A percentile compares a stretch with the other conserved stretches of the same genome.
phyloP scores from a whole-genome alignment of 2,329 filamentous ascomycete genomes.

The Trichoderma sp. region DNA sequence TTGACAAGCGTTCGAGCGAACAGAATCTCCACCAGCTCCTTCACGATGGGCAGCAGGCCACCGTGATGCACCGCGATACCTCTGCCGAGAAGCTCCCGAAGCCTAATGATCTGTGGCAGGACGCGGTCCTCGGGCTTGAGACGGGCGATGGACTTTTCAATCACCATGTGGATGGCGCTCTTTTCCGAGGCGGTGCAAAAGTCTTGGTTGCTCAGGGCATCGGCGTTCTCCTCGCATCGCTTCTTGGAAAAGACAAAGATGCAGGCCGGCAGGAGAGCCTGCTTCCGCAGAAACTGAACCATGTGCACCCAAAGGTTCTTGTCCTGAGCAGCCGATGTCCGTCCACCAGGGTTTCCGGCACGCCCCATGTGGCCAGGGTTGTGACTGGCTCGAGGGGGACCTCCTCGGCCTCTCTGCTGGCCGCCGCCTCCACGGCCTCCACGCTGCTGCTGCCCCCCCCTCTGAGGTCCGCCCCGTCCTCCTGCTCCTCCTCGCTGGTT shows the following conservation, averaged over 20 bases:
- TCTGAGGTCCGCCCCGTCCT: constrained; percentile 50
- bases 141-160: constrained; percentile 90
- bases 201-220: constrained; percentile 91
- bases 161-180: constrained; percentile 95
- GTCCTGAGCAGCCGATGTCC: constrained; percentile 89
- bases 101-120: constrained; percentile 87
- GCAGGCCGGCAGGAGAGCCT: constrained; percentile 84
- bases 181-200: constrained; percentile 93
- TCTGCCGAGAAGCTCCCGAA: constrained; percentile 80
- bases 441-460: constrained; percentile 49
- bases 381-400: constrained; percentile 61
- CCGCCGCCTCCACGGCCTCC: constrained; percentile 48
- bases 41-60: constrained; percentile 91
- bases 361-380: constrained; percentile 84
- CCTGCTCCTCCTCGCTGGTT: constrained; percentile 37
- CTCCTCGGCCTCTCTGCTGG: constrained; percentile 56
- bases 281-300: constrained; percentile 86
- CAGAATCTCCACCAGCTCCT: constrained; percentile 94
- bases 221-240: constrained; percentile 94
- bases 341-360: constrained; percentile 79
- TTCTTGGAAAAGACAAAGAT: constrained; percentile 99
- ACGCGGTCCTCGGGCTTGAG: constrained; percentile 86
- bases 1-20: constrained; percentile 96
- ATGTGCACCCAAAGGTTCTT: constrained; percentile 96
- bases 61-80: constrained; percentile 97